Percentiles rank a stretch among this genome's conserved stretches.
These are phyloP conservation scores for Suillus ampliporus DNA, from an alignment of 768 basidiomycete species.

Conservation along the genomic window DNA sequence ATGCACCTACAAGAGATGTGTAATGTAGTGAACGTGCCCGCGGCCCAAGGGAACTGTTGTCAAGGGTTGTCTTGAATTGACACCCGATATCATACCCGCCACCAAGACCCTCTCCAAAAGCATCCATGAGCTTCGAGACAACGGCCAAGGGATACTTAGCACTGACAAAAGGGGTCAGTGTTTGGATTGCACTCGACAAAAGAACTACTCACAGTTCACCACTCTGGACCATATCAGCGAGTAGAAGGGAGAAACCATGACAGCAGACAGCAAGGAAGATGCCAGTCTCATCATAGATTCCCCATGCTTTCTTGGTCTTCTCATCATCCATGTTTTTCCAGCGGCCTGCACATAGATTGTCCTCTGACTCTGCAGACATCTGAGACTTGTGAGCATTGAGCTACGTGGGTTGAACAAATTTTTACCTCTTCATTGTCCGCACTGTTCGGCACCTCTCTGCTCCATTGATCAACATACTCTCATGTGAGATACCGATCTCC, in stretches of 20 bases:
- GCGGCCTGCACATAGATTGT: too few relatives aligned
- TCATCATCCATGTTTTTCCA: slow-evolving; percentile 22
- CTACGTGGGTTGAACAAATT: too few relatives aligned
- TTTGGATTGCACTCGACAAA: too few relatives aligned
- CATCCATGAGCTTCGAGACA: slow-evolving; percentile 15
- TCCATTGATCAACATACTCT: too few relatives aligned
- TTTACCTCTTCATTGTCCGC: too few relatives aligned
- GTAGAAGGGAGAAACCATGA: slow-evolving; percentile 35
- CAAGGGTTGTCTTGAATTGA: slow-evolving; percentile 21
- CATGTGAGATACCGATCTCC: too few relatives aligned
- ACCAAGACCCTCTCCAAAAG: slow-evolving; percentile 15
- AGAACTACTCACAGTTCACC: slow-evolving; percentile 47
- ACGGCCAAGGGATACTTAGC: slow-evolving; percentile 29
- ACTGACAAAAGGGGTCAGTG: too few relatives aligned
- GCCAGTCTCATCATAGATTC: slow-evolving; percentile 43
- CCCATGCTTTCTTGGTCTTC: slow-evolving; percentile 37
- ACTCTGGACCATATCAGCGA: slow-evolving; percentile 40
- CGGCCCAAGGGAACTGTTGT: slow-evolving; percentile 17
- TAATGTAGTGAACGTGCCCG: slow-evolving; percentile 8
- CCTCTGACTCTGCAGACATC: too few relatives aligned
- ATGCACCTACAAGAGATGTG: slow-evolving; percentile 21
- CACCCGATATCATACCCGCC: slow-evolving; percentile 33
- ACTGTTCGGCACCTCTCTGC: too few relatives aligned
- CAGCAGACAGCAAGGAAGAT: slow-evolving; percentile 42
- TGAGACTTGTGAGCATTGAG: too few relatives aligned